Evolutionary conservation across 163 green algal species (phyloP), one percentile per base, ranked within the genome.

Genomic region (Trebouxia gelatinosa): DNA sequence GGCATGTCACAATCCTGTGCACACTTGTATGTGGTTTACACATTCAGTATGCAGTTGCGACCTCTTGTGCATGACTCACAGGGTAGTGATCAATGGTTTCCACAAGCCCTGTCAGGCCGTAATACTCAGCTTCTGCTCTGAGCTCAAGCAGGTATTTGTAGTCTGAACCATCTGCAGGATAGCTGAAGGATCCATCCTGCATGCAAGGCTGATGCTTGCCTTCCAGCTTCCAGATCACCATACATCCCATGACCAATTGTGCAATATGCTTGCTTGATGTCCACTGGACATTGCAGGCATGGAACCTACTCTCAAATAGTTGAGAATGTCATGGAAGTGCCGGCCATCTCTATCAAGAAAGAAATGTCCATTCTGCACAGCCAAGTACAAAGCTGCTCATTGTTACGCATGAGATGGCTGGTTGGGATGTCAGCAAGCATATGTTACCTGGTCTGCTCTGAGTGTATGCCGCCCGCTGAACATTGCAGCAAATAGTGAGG

Each of bases 81-180:
- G 77, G 77, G 51, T 74, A 90, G 75, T 82, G 84, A 76, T 94
- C 90, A 13, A 94, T 91, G 11, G 83, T 54, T 17, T 84, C 77
- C 58, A 91, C 67, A 5, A 94, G 79, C 2, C 85, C 87, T 16
- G 66, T 79, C 2, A 94, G 81, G 39, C 90, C 88, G 62, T 92
- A 94, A 80, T 85, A 94, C 66, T 93, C 87, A 6, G 90, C 90
- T 68, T 94, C 90, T 6, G 88, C 84, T 5, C 86, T 71, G 31
- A 94, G 81, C 80, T 94, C 90, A 43, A 94, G 65, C 58, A 94
- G 72, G 65, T 90, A 93, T 80, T 87, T 88, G 67, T 76, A 88
- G 48, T 90, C 85, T n/a, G 82, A 77, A 59, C 83, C 80, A 59
- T 92, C 87, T 19, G 68, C 5, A 9, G 85, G 86, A 72, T 90